These are phyloP conservation scores for Pseudocercospora vitis DNA, from an alignment of 2,329 filamentous ascomycete genomes.

Conservation along the genomic window DNA sequence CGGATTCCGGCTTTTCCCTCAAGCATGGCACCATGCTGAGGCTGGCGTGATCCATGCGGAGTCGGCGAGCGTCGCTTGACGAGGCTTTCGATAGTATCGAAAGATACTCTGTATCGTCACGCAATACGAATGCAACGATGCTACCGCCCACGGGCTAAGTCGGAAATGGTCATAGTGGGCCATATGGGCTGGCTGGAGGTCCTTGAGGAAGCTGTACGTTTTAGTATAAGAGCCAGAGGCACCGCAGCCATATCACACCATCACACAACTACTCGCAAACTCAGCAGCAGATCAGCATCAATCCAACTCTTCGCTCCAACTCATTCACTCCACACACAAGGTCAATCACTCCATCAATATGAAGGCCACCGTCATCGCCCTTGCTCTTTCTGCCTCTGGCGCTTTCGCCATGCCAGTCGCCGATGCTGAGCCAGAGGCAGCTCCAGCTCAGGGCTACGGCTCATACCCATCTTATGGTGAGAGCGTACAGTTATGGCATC, in stretches of 20 bases:
- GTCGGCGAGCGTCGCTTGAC: constrained; percentile 2
- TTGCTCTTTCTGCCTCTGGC: constrained; percentile 15
- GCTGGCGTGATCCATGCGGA: constrained; percentile 5
- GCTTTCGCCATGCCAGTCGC: constrained; percentile 20
- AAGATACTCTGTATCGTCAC: background rate
- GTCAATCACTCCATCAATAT: constrained; percentile 11
- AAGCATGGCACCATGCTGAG: background rate
- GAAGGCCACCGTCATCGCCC: constrained; percentile 22
- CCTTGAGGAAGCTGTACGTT: background rate
- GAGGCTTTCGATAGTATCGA: constrained; percentile 10
- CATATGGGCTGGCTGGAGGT: background rate
- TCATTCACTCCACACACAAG: too few species aligned
- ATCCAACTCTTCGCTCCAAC: background rate
- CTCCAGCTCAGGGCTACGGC: constrained; percentile 2
- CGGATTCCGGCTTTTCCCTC: background rate
- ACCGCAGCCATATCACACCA: constrained; percentile 3
- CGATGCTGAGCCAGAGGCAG: constrained; percentile 16
- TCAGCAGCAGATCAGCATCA: background rate
- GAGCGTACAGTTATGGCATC: too few species aligned
- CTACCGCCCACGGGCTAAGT: background rate
- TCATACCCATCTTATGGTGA: background rate
- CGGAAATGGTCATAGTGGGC: background rate
- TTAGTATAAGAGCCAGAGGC: constrained; percentile 1
- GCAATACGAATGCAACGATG: background rate
- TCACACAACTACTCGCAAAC: background rate